These are phyloP conservation scores for Elongisporangium anandrum DNA, from an alignment of 352 stramenopile species.

Conservation along the genomic window DNA sequence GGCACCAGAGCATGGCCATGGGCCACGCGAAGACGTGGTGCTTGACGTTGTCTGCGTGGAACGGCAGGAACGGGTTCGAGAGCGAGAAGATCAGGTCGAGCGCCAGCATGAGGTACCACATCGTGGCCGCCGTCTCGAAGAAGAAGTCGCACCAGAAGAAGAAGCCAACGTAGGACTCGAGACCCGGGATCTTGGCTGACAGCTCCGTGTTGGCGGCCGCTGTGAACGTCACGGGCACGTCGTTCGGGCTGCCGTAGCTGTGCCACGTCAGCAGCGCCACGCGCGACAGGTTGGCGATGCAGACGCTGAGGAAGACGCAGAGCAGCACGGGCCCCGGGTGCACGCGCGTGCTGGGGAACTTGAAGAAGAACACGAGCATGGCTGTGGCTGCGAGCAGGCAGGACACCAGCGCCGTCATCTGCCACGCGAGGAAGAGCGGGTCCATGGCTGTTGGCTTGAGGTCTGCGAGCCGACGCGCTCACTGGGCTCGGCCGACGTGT, in stretches of 20 bases:
- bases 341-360: conserved; percentile 46
- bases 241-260: neutral
- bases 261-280: conserved; percentile 55
- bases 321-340: conserved; percentile 74
- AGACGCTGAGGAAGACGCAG: conserved; percentile 71
- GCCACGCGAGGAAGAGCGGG: conserved; percentile 66
- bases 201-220: conserved; percentile 61
- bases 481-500: too few relatives aligned
- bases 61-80: conserved; percentile 83
- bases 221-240: conserved; percentile 45
- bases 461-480: neutral
- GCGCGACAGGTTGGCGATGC: conserved; percentile 59
- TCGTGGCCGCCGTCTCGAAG: conserved; percentile 70
- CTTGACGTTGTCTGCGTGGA: conserved; percentile 83
- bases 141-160: conserved; percentile 86
- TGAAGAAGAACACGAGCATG: conserved; percentile 76
- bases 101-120: conserved; percentile 85
- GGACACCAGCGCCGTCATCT: conserved; percentile 61
- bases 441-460: conserved; percentile 26
- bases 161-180: conserved; percentile 55
- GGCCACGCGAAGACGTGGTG: conserved; percentile 83
- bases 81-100: conserved; percentile 85
- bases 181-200: conserved; percentile 9
- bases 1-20: conserved; percentile 53
- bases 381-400: conserved; percentile 38